Evolutionary conservation across 805 yeast species (phyloP).

Genomic region (Teunomyces stri): DNA sequence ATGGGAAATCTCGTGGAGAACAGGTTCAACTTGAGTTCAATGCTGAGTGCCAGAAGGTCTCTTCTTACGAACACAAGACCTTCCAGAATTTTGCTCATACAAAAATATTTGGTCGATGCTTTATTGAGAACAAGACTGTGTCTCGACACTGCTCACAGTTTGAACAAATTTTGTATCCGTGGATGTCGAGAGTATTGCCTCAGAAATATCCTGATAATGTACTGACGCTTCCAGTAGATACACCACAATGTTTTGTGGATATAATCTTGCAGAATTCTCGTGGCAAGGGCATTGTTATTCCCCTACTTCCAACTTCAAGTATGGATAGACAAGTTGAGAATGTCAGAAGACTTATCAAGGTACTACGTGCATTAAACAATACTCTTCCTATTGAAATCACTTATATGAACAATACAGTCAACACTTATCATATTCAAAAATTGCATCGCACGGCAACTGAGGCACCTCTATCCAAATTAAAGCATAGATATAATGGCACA

Average conservation of each 20-base stretch:
- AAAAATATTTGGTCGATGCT: constrained; percentile 28
- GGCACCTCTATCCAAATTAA: background rate
- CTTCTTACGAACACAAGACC: constrained; percentile 16
- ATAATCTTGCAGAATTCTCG: constrained; percentile 12
- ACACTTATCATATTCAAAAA: constrained; percentile 10
- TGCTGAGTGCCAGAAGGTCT: constrained; percentile 5
- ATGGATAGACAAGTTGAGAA: constrained; percentile 16
- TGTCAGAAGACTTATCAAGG: constrained; percentile 21
- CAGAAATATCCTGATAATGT: constrained; percentile 3
- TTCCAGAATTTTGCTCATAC: constrained; percentile 18
- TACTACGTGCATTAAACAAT: constrained; percentile 25
- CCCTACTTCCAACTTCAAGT: constrained; percentile 17
- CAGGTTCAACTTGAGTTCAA: constrained; percentile 12
- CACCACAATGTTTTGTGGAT: constrained; percentile 13
- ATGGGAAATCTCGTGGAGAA: constrained; percentile 11
- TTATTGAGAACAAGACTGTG: constrained; percentile 8
- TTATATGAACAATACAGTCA: background rate
- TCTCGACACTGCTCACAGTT: constrained; percentile 10
- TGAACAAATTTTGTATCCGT: constrained; percentile 24
- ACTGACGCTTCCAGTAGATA: background rate
- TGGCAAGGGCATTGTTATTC: constrained; percentile 34
- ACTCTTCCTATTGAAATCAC: constrained; percentile 29
- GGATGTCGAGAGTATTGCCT: constrained; percentile 28
- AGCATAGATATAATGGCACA: background rate
- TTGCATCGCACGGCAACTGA: background rate